Conservation (phyloP, 352 stramenopile genomes). For the Phytopythium chamaehyphon region DNA sequence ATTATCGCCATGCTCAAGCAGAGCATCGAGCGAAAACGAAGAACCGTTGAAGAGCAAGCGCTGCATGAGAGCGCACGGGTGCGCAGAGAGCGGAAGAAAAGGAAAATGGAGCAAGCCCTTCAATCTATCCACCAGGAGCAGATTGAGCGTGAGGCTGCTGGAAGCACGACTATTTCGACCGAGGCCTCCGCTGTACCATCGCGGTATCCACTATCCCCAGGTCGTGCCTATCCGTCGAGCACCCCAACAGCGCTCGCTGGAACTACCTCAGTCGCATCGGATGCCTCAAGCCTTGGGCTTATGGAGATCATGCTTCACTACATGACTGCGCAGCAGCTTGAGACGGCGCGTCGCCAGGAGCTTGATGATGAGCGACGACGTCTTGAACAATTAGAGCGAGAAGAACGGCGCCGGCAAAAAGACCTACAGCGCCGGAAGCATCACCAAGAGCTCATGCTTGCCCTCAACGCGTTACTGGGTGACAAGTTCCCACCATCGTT, state of each 20-base stretch:
- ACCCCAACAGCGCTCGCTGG: too few species aligned
- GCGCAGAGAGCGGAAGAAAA: constrained; percentile 54
- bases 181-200: background rate
- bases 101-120: constrained; percentile 52
- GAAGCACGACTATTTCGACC: background rate
- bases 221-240: background rate
- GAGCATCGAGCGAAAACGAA: constrained; percentile 47
- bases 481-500: constrained; percentile 41
- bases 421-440: constrained; percentile 28
- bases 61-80: constrained; percentile 53
- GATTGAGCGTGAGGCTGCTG: constrained; percentile 24
- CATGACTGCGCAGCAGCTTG: constrained; percentile 47
- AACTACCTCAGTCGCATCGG: background rate
- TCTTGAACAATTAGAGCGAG: constrained; percentile 20
- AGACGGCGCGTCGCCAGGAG: constrained; percentile 27
- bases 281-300: constrained; percentile 20
- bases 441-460: constrained; percentile 54
- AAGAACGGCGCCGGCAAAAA: constrained; percentile 26
- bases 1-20: constrained; percentile 54
- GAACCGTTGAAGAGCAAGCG: constrained; percentile 40
- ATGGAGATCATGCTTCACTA: constrained; percentile 54
- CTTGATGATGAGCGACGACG: constrained; percentile 25
- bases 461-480: constrained; percentile 36
- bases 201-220: background rate
- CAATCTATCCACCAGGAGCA: constrained; percentile 46